Base-by-base conservation (phyloP, 495 filamentous ascomycete species). In the Hyaloscypha bicolor region DNA sequence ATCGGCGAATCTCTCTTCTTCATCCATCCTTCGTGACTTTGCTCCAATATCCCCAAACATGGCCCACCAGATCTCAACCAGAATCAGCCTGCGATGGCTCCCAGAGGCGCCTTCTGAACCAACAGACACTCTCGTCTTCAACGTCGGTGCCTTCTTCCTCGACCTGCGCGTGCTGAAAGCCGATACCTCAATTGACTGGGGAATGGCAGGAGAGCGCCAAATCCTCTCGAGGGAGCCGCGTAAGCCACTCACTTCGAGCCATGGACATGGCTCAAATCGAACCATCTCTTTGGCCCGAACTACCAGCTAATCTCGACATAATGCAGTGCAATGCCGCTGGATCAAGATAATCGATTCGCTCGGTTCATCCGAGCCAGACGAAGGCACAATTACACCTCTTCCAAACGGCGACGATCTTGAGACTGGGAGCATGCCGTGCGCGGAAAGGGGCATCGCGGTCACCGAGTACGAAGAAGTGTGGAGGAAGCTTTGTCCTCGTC, bases 11-110 rank as follows among this genome's bases (percentile, higher is more conserved):
- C 35, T 12, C 35, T 12, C 35, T 37, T 9, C 33, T 6, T 37
- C 35, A 37, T 37, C 3, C 35, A 1, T 3, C 3, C 12, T 37
- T 37, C 35, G 8, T 12, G 6, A 8, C 35, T 8, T 37, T 12
- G 8, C 12, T 37, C 12, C 35, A 37, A 37, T 37, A 8, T 12
- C 3, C 35, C 12, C 35, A 25, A 25, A 31, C 30, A 66, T 66
- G 64, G n/a, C 64, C 4, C 25, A 48, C 14, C 75, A 76, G 51
- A 75, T 82, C 21, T 82, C 80, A 0, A 65, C 76, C 57, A 74
- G 80, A 3, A 64, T 77, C n/a, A 76, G 66, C 37, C 78, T 82
- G 62, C 76, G 78, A 32, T 82, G 80, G 81, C 71, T 81, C 9
- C 79, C 81, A 25, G 72, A 71, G 5, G 56, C 56, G 4, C 58